Conservation (phyloP, 257 asterid genomes). For the Plectranthus barbatus region DNA sequence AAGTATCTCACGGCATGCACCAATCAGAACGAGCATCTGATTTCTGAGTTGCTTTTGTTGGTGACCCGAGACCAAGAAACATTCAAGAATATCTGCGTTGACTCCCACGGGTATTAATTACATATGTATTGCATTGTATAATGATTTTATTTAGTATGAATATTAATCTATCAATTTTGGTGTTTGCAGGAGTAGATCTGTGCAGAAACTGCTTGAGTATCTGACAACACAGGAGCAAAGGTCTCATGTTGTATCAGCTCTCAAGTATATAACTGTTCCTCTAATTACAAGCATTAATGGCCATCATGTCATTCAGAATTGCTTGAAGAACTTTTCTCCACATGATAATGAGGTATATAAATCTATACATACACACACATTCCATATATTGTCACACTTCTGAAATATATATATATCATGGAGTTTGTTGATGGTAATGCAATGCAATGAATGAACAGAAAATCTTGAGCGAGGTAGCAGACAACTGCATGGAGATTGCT, state of each 20-base stretch:
- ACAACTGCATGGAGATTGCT: conserved; percentile 49
- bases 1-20: conserved; percentile 30
- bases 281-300: conserved; percentile 38
- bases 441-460: conserved; percentile 18
- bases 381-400: no score
- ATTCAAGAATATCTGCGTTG: conserved; percentile 31
- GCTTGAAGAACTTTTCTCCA: conserved; percentile 23
- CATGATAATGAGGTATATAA: conserved; percentile 45
- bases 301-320: conserved; percentile 48
- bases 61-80: conserved; percentile 4
- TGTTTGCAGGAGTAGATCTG: conserved; percentile 33
- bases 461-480: conserved; percentile 36
- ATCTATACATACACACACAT: conserved; percentile 52
- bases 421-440: not conserved
- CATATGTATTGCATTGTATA: no score
- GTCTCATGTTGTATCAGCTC: conserved; percentile 2
- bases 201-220: conserved; percentile 41
- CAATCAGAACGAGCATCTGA: conserved; percentile 20
- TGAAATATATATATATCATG: no score
- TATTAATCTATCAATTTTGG: no score
- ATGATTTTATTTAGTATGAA: no score
- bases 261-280: conserved; percentile 26
- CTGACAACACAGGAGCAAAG: conserved; percentile 31
- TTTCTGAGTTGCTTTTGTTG: conserved; percentile 18
- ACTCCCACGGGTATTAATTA: not conserved